Evolutionary conservation across 768 basidiomycete species (phyloP), one percentile per base, ranked within the genome.

Genomic region (Xerocomellus chrysenteron): DNA sequence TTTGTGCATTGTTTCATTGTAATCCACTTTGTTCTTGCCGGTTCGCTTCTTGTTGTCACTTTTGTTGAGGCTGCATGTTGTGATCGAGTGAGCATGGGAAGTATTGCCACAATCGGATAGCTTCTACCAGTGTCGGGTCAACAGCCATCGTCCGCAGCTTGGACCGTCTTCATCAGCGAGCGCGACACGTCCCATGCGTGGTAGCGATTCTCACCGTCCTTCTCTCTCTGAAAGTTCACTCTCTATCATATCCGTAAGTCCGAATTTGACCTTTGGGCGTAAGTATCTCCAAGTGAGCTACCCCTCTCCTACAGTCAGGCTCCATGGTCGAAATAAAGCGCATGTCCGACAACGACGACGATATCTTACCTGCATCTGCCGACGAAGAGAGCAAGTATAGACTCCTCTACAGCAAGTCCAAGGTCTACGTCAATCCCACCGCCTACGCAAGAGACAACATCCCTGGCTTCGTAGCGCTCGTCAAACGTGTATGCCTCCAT

Each of bases 401-500:
- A 44, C 78, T 98, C 47, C 70, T 98, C 14, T 97, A 93, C 65
- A 88, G 86, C 72, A 97, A 96, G 70, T 92, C 89, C 41, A 95
- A 94, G 71, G 96, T 98, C 44, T 94, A 96, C 68, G 86, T 99
- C 43, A 92, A 98, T 63, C 97, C 97, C 0, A 96, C 94, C 3
- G 85, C 89, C 4, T 95, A 94, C 70, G 80, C 89, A 2, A 81
- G 89, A 65, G 97, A 98, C 73, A 96, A 98, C 71, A 91, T 98
- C 36, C 85, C 92, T 3, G 97, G 97, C 1, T 98, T 96, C 69
- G 86, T 94, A 8, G 87, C 90, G 16, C 79, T 99, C 55, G 94
- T 98, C 19, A 92, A 94, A 76, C 82, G 88, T 65, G 93, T 93
- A 62, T 52, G 87, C 76, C 5, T 52, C 52, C 60, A 50, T 54